phyloP scores from a whole-genome alignment of 768 basidiomycete genomes.

The Grammothele lineata region DNA sequence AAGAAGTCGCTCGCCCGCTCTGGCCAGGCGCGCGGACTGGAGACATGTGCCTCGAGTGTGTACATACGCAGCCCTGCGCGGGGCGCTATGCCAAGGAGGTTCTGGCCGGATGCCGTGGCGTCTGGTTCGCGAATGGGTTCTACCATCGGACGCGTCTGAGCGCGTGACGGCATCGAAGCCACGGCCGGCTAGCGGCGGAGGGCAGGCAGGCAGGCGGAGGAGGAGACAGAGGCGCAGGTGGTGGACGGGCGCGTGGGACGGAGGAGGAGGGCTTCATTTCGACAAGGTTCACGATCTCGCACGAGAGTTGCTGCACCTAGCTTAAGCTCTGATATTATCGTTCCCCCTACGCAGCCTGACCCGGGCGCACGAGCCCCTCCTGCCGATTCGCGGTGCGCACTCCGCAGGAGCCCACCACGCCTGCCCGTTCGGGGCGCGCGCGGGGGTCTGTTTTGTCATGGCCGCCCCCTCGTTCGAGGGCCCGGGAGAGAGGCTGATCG shows the following conservation, averaged over 20 bases:
- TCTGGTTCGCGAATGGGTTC: conserved; percentile 9
- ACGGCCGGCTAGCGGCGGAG: background rate
- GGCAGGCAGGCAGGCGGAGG: conserved; percentile 1
- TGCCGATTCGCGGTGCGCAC: conserved; percentile 22
- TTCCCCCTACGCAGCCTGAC: conserved; percentile 3
- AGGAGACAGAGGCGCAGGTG: conserved; percentile 3
- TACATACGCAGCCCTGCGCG: conserved; percentile 16
- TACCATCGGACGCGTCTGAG: conserved; percentile 8
- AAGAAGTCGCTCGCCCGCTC: conserved; percentile 12
- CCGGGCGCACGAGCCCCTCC: conserved; percentile 19
- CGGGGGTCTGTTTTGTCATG: conserved; percentile 21
- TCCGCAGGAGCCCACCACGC: conserved; percentile 21
- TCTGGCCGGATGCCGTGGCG: conserved; percentile 14
- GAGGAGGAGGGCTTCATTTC: conserved; percentile 2
- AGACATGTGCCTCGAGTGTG: conserved; percentile 16
- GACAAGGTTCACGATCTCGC: conserved; percentile 17
- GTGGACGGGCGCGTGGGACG: background rate
- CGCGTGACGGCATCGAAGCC: conserved; percentile 9
- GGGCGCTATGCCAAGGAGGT: conserved; percentile 13
- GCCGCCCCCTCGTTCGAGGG: conserved; percentile 21
- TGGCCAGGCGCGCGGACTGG: background rate
- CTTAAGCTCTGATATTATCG: conserved; percentile 25
- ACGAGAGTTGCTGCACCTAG: conserved; percentile 14
- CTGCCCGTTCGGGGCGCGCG: conserved; percentile 23
- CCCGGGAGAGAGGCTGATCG: conserved; percentile 19